These are phyloP conservation scores for Dendrobium huoshanense DNA, from an alignment of 106 monocot genomes.

Conservation along the genomic window DNA sequence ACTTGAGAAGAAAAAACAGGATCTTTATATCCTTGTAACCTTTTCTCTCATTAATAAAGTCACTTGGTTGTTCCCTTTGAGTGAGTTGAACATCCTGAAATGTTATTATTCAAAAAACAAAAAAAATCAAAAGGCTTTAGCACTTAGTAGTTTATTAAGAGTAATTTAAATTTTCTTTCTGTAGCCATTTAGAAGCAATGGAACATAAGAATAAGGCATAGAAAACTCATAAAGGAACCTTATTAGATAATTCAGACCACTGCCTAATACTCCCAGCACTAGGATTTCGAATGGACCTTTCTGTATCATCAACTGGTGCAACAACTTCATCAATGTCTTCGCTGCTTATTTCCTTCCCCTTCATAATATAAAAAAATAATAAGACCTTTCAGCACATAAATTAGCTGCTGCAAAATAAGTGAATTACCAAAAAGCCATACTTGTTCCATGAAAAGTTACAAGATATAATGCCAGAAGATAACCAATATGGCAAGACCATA, in stretches of 20 bases:
- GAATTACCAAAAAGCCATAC: background rate
- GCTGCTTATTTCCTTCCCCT: conserved; percentile 39
- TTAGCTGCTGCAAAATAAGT: background rate
- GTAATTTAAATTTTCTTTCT: background rate
- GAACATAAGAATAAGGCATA: conserved; percentile 5
- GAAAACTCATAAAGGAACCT: conserved; percentile 34
- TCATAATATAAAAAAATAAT: background rate
- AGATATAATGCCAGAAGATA: background rate
- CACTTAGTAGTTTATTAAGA: background rate
- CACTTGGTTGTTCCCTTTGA: conserved; percentile 11
- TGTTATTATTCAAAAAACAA: background rate
- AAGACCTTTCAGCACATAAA: background rate
- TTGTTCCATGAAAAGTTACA: background rate
- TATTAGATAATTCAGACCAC: conserved; percentile 37
- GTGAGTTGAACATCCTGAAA: conserved; percentile 21
- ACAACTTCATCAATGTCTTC: conserved; percentile 15
- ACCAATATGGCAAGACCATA: too few species aligned
- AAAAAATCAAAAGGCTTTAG: background rate
- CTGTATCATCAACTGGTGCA: conserved; percentile 18
- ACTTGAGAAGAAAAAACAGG: conserved; percentile 9
- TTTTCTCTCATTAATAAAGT: conserved; percentile 3
- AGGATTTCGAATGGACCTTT: conserved; percentile 37
- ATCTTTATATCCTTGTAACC: conserved; percentile 2
- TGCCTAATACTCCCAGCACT: conserved; percentile 34
- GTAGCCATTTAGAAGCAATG: background rate